These are phyloP conservation scores for Rutstroemia sp. DNA, from an alignment of 2,329 filamentous ascomycete species.

Conservation along the genomic window DNA sequence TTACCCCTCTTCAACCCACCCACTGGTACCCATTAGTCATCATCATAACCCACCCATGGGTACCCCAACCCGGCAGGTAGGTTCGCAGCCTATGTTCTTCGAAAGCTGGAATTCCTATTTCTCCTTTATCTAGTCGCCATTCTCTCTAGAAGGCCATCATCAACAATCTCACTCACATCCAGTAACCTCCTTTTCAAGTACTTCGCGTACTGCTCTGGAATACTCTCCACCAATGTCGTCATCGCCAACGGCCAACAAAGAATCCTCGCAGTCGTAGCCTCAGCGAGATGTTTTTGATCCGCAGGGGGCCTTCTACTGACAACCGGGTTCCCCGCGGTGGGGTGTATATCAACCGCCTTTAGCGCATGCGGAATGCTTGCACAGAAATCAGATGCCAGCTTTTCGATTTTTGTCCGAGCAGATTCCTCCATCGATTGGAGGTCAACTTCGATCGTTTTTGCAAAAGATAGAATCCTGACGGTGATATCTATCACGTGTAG, in stretches of 20 bases:
- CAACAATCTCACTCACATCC: conserved; percentile 12
- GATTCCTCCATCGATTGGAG: neutral
- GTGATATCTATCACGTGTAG: conserved; percentile 10
- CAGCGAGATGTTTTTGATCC: neutral
- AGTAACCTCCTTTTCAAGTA: conserved; percentile 9
- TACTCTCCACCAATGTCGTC: conserved; percentile 3
- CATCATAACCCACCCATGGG: no score
- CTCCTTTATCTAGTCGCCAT: conserved; percentile 20
- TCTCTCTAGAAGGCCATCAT: conserved; percentile 11
- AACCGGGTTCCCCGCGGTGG: neutral
- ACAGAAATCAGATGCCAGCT: conserved; percentile 9
- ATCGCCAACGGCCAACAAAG: conserved; percentile 13
- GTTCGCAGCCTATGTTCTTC: no score
- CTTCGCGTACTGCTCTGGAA: neutral
- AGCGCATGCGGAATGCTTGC: conserved; percentile 12
- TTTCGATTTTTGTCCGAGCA: neutral
- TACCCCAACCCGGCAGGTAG: no score
- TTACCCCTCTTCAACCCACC: no score
- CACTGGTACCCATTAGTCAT: no score
- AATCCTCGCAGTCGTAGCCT: conserved; percentile 5
- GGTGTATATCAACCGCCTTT: neutral
- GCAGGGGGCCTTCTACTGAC: neutral
- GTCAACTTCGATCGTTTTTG: neutral
- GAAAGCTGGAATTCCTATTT: no score
- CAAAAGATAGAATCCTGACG: neutral